Base-by-base conservation (phyloP, 495 filamentous ascomycete species). In the Aspergillus wentii region DNA sequence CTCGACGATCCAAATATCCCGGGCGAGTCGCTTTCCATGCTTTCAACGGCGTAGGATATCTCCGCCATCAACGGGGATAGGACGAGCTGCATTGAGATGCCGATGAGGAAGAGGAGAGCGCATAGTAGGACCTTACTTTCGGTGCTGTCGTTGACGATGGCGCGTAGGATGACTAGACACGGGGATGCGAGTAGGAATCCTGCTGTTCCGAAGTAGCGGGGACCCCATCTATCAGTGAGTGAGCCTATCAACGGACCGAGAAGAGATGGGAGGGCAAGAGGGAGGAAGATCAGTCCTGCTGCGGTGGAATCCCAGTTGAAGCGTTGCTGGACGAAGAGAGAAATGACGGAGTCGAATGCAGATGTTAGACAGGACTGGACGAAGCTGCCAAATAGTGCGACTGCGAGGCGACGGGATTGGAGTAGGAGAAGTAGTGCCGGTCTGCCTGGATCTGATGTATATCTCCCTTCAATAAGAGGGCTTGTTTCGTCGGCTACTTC, bases 61-160 rank as follows among this genome's bases (percentile, higher is more conserved):
- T 86, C 83, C 0, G 80, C 82, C 76, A 85, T 78, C 6, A 86
- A 57, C 2, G 80, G 73, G 0, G 76, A 67, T 38, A 80, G 68
- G 5, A 70, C 59, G 8, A 82, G 47, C 1, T 68, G 64, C 4
- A 85, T 47, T 2, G 61, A 54, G 7, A 68, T 29, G 0, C 84
- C 84, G 9, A 82, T 60, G 0, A 83, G 43, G 3, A 62, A 56
- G 15, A 86, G 64, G 19, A 86, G 46, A 2, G 69, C 71, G 38
- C 75, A 76, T 7, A 85, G 56, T 3, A 84, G 49, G 1, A 80
- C 64, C 50, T 84, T 81, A 43, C 83, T 69, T 3, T 51, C 25
- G 0, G 75, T 51, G 9, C 53, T 70, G 46, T 80, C 67, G 27
- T 75, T 41, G 2, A 59, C 71, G 4, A 29, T n/a, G 26, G 3